These are phyloP conservation scores for Fusarium luffae DNA, from an alignment of 2,329 filamentous ascomycete species.

Conservation along the genomic window DNA sequence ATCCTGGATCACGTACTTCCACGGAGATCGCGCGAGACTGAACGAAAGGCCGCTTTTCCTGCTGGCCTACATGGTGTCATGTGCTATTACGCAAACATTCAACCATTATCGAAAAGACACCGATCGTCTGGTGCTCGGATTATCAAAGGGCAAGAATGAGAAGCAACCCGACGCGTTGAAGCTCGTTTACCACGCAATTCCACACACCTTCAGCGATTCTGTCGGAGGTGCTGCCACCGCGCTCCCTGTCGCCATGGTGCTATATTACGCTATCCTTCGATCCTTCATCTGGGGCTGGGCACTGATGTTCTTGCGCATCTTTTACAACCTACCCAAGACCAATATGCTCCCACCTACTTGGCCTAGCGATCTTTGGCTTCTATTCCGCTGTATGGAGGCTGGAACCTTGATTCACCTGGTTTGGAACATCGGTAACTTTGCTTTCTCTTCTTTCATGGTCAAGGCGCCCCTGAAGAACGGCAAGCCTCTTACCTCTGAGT, in stretches of 20 bases:
- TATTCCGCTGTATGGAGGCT: slow-evolving; percentile 67
- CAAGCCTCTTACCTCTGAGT: slow-evolving; percentile 84
- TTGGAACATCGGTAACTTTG: slow-evolving; percentile 80
- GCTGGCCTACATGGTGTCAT: slow-evolving; percentile 73
- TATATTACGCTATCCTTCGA: slow-evolving; percentile 74
- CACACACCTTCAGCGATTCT: slow-evolving; percentile 52
- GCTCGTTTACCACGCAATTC: slow-evolving; percentile 54
- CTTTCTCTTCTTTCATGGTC: slow-evolving; percentile 84
- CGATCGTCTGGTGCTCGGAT: slow-evolving; percentile 68
- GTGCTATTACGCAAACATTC: slow-evolving; percentile 76
- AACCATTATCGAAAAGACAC: slow-evolving; percentile 78
- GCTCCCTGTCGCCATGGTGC: slow-evolving; percentile 59
- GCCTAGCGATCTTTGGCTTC: slow-evolving; percentile 67
- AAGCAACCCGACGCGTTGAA: slow-evolving; percentile 48
- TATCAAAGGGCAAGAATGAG: slow-evolving; percentile 43
- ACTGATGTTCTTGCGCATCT: slow-evolving; percentile 74
- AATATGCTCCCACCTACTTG: slow-evolving; percentile 69
- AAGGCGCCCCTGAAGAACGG: slow-evolving; percentile 85
- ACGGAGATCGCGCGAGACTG: slow-evolving; percentile 76
- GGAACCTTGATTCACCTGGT: slow-evolving; percentile 75
- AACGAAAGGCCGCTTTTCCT: slow-evolving; percentile 91
- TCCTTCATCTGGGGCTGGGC: slow-evolving; percentile 74
- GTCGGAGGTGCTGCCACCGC: slow-evolving; percentile 55
- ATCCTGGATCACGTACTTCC: slow-evolving; percentile 77
- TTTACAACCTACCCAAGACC: slow-evolving; percentile 80